Evolutionary conservation across 2,329 filamentous ascomycete species (phyloP), one percentile per base, ranked within the genome.

Genomic region (Fusarium fracticaudum): DNA sequence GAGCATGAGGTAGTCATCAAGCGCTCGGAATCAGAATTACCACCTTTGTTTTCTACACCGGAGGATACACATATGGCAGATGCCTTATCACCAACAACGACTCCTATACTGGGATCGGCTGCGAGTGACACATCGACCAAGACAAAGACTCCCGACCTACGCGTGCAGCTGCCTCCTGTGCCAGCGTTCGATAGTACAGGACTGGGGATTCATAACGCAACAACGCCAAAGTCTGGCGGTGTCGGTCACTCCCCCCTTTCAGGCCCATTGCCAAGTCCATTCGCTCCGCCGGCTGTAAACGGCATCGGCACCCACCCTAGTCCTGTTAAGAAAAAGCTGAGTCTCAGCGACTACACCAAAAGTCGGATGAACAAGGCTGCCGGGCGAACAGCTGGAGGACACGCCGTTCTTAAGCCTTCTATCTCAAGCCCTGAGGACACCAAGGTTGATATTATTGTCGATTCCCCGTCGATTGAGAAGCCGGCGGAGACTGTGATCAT

Each of bases 301-400:
- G 85, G 86, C 20, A 74, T 83, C 14, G 80, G 79, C 11, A 84
- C 84, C 15, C 85, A 86, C 29, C 88, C 89, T 6, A 91, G 89
- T 71, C 90, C 91, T 6, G 83, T 90, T 38, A 91, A 91, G 81
- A 92, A 92, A 85, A 92, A 92, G 80, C 82, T 92, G 43, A 92
- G 89, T 71, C 80, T 92, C 5, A 92, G 90, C 76, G 91, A 92
- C 77, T 92, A 92, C 76, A 88, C 86, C 14, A 90, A 89, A 79
- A 89, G 87, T 72, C 84, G 88, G 58, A 85, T 87, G 82, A 88
- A 87, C 76, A 91, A 90, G 77, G 86, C 86, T 7, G 85, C 86
- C 6, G 85, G 75, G 78, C 76, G 84, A 60, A 74, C 79, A 15
- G 65, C 77, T 6, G 77, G 77, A 8, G 79, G 78, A 5, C 72